Evolutionary conservation across 371 early-diverging fungal genomes (phyloP).

Genomic region (Mortierella sp.): DNA sequence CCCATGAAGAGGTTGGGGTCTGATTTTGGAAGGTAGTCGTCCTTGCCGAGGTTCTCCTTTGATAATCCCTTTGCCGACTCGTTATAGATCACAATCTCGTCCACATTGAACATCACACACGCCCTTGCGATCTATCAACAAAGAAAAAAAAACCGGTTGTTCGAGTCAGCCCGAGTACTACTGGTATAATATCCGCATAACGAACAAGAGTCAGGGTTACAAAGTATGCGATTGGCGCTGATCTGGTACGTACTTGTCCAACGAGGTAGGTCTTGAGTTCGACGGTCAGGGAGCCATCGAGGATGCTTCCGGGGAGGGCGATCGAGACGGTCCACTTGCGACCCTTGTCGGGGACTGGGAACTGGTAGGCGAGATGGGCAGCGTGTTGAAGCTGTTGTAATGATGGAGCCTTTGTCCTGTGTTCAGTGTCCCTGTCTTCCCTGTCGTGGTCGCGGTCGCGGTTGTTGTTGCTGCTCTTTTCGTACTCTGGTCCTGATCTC

Average conservation of each 20-base stretch:
- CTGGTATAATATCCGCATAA: background rate
- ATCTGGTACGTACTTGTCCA: conserved; percentile 67
- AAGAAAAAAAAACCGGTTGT: too few species aligned
- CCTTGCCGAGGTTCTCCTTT: conserved; percentile 46
- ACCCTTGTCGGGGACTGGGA: conserved; percentile 48
- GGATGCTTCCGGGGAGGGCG: conserved; percentile 79
- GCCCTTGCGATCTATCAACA: conserved; percentile 70
- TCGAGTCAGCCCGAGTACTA: too few species aligned
- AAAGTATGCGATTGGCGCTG: too few species aligned
- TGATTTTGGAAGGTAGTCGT: conserved; percentile 52
- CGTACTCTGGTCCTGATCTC: conserved; percentile 66
- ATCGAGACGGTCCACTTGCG: conserved; percentile 75
- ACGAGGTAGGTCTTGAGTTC: conserved; percentile 82
- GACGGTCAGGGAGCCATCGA: conserved; percentile 76
- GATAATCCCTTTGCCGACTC: conserved; percentile 59
- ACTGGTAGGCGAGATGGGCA: conserved; percentile 39
- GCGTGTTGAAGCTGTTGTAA: conserved; percentile 53
- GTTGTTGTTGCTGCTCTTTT: conserved; percentile 24
- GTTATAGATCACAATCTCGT: conserved; percentile 81
- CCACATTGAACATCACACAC: conserved; percentile 72
- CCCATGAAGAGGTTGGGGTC: conserved; percentile 76
- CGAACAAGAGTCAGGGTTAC: background rate
- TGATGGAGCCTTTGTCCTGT: conserved; percentile 41
- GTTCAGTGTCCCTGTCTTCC: conserved; percentile 22
- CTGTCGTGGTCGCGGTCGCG: conserved; percentile 35